phyloP scores from a whole-genome alignment of 1,284 basidiomycete genomes.

The Cutaneotrichosporon sp. region DNA sequence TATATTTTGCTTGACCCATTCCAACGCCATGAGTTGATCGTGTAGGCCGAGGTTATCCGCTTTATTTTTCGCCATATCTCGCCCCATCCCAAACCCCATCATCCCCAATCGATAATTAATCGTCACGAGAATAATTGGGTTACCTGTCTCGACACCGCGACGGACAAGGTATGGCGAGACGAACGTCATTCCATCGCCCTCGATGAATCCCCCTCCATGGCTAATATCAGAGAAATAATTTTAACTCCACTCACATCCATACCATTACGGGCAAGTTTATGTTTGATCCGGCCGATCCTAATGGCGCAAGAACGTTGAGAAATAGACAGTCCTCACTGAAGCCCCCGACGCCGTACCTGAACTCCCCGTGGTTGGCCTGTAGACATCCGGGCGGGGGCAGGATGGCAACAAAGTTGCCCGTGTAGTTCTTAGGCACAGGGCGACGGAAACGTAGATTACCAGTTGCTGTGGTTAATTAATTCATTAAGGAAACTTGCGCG shows the following conservation, averaged over 20 bases:
- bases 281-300: neutral
- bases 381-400: constrained; percentile 37
- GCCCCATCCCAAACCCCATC: constrained; percentile 48
- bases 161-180: constrained; percentile 28
- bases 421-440: constrained; percentile 31
- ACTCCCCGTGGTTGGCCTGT: constrained; percentile 23
- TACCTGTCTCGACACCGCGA: constrained; percentile 6
- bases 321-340: constrained; percentile 53
- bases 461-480: constrained; percentile 53
- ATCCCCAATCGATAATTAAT: constrained; percentile 56
- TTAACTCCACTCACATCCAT: constrained; percentile 28
- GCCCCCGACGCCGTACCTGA: constrained; percentile 11
- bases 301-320: constrained; percentile 49
- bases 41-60: constrained; percentile 51
- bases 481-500: constrained; percentile 6
- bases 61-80: constrained; percentile 37
- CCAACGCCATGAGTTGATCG: constrained; percentile 55
- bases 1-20: constrained; percentile 58
- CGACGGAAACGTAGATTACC: constrained; percentile 52
- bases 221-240: constrained; percentile 16
- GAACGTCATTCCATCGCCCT: constrained; percentile 28
- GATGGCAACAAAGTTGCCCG: constrained; percentile 33
- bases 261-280: constrained; percentile 45
- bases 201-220: constrained; percentile 45
- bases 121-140: constrained; percentile 53